phyloP scores from a whole-genome alignment of 495 filamentous ascomycete species.

The Venustampulla echinocandica region DNA sequence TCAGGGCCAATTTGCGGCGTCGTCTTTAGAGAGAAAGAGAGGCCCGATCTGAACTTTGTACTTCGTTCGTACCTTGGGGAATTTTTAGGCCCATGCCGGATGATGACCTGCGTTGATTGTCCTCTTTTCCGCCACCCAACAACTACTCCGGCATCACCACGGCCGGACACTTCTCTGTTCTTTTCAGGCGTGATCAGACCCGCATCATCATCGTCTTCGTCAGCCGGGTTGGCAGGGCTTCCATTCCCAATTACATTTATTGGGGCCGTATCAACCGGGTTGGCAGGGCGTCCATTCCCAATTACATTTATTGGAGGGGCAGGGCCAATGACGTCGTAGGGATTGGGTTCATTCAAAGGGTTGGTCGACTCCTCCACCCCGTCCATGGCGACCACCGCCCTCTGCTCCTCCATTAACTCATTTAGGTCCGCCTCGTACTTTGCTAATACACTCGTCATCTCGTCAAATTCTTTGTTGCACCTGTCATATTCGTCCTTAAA shows the following conservation, averaged over 20 bases:
- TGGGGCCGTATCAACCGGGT: not conserved
- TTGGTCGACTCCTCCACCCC: too few species aligned
- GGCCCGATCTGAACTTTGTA: not conserved
- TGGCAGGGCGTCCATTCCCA: not conserved
- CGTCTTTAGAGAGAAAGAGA: not conserved
- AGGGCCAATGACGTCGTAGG: too few species aligned
- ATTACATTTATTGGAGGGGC: not conserved
- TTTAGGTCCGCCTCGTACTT: too few species aligned
- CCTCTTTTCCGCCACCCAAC: not conserved
- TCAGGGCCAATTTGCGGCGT: slow-evolving; percentile 1
- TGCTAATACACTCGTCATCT: too few species aligned
- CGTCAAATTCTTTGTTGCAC: too few species aligned
- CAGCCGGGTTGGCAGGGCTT: not conserved
- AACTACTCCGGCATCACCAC: not conserved
- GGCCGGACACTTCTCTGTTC: not conserved
- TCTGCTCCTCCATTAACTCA: too few species aligned
- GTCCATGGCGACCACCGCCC: too few species aligned
- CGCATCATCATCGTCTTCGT: slow-evolving; percentile 5
- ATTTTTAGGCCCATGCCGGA: slow-evolving; percentile 1
- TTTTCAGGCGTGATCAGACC: slow-evolving; percentile 1
- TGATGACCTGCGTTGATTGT: slow-evolving; percentile 1
- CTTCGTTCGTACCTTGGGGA: slow-evolving; percentile 2
- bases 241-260: not conserved
- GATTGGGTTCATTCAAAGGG: too few species aligned
- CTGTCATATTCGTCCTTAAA: too few species aligned